A percentile compares a stretch with the other conserved stretches of the same genome.
These are phyloP conservation scores for Osmozyma mogii DNA, from an alignment of 805 yeast species.

Conservation along the genomic window DNA sequence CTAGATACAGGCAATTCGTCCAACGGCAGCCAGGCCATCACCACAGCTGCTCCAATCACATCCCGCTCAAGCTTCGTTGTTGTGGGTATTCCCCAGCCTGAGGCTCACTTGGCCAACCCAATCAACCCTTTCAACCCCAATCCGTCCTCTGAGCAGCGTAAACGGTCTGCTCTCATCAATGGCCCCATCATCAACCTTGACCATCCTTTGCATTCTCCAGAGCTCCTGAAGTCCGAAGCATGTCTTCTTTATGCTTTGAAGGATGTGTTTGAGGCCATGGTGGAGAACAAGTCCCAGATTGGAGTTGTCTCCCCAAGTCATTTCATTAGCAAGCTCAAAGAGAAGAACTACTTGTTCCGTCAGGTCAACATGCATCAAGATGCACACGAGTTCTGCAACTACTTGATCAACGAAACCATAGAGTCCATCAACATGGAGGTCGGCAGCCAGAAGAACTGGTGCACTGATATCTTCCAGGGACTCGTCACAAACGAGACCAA, in stretches of 20 bases:
- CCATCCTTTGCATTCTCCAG: constrained; percentile 39
- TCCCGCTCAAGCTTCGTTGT: constrained; percentile 26
- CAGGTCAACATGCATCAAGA: constrained; percentile 92
- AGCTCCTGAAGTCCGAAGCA: too few relatives aligned
- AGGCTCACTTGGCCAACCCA: constrained; percentile 23
- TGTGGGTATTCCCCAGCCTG: constrained; percentile 36
- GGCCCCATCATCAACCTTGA: constrained; percentile 87
- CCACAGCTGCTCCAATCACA: constrained; percentile 11
- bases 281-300: constrained; percentile 55
- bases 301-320: constrained; percentile 83
- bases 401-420: constrained; percentile 58
- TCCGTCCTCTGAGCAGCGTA: constrained; percentile 61
- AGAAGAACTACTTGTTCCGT: constrained; percentile 77
- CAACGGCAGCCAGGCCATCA: constrained; percentile 1
- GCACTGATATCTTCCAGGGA: constrained; percentile 78
- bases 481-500: constrained; percentile 77
- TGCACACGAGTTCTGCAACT: constrained; percentile 94
- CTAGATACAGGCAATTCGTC: constrained; percentile 8
- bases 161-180: constrained; percentile 63
- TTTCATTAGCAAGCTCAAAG: constrained; percentile 68
- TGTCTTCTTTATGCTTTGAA: constrained; percentile 53
- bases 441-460: constrained; percentile 34
- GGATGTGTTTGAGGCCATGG: constrained; percentile 79
- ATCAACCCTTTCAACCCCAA: constrained; percentile 32
- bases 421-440: constrained; percentile 47